Base-by-base conservation (phyloP, 441 rosid genomes). In the Rhodomyrtus psidioides region DNA sequence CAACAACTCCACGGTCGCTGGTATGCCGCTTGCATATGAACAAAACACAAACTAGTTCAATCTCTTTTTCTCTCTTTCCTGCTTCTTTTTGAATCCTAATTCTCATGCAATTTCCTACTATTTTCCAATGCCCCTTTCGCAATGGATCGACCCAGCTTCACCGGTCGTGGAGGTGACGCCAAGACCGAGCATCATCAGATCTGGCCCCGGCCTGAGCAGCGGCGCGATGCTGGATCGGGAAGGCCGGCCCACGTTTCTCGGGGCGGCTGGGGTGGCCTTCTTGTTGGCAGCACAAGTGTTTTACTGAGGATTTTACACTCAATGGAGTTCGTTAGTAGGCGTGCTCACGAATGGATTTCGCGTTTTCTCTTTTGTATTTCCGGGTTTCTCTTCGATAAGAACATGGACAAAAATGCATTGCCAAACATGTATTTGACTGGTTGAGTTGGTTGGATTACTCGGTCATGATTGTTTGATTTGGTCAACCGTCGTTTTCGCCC, bases 151-250 rank as follows among this genome's bases (percentile, higher is more conserved):
- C 82, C 24, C 89, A 4, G 34, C 34, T 34, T 34, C 34, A 4
- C 34, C 34, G 81, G 39, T 85, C 89, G 85, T 88, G 88, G 93
- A 91, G 85, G 90, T 86, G 82, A 87, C 94, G 55, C 93, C 95
- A n/a, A 87, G 91, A 81, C 91, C 95, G 17, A 86, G 87, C 87
- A 85, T 91, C 46, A 86, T 91, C 87, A 93, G 93, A 30, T 82
- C 91, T 44, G 94, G 94, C 51, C 79, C 49, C 1, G 79, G 49
- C n/a, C 49, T 70, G n/a, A 39, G 79, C 79, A 21, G 51, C 49
- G 2, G n/a, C 27, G 1, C 79, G 6, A 39, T 15, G 2, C 0
- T 39, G n/a, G 79, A 70, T 39, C 16, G 9, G n/a, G 79, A 70
- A 39, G n/a, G 79, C 49, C 51, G 12, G 12, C 49, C 79, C n/a